Conservation (phyloP, 2,329 filamentous ascomycete species). For the Penicillium palitans region DNA sequence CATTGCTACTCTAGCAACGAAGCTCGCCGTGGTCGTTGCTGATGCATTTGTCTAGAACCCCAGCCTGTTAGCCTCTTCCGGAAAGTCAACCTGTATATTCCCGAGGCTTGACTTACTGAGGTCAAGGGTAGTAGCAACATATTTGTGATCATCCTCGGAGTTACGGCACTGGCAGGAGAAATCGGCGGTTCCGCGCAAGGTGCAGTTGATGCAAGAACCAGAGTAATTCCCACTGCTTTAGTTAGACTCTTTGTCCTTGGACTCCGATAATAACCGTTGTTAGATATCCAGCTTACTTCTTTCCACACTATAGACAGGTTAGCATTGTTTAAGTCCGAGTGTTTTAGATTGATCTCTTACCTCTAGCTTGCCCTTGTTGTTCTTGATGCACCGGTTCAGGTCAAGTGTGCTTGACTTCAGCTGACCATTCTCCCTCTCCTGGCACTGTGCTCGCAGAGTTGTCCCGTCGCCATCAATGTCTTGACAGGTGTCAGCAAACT, state of each 20-base stretch:
- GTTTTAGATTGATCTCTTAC: neutral
- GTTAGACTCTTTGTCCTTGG: neutral
- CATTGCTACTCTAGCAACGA: conserved; percentile 14
- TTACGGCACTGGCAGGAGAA: neutral
- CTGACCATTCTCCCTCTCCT: conserved; percentile 15
- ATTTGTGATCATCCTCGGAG: too few relatives aligned
- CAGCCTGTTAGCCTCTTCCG: too few relatives aligned
- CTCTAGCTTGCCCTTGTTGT: conserved; percentile 17
- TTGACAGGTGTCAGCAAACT: conserved; percentile 20
- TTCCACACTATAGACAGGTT: conserved; percentile 14
- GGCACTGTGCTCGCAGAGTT: conserved; percentile 16
- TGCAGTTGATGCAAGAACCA: conserved; percentile 21
- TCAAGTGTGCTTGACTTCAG: conserved; percentile 12
- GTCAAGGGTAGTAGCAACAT: too few relatives aligned
- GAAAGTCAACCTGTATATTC: too few relatives aligned
- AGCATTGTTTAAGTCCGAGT: neutral
- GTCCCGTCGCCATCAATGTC: conserved; percentile 17
- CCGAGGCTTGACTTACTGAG: too few relatives aligned
- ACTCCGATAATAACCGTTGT: too few relatives aligned
- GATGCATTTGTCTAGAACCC: conserved; percentile 19
- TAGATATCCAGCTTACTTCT: conserved; percentile 13
- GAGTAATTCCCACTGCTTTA: conserved; percentile 17
- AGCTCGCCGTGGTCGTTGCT: conserved; percentile 23
- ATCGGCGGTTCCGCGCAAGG: conserved; percentile 16
- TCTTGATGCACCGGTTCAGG: conserved; percentile 23